phyloP scores from a whole-genome alignment of 169 alveolate genomes.

The Besnoitia besnoiti region DNA sequence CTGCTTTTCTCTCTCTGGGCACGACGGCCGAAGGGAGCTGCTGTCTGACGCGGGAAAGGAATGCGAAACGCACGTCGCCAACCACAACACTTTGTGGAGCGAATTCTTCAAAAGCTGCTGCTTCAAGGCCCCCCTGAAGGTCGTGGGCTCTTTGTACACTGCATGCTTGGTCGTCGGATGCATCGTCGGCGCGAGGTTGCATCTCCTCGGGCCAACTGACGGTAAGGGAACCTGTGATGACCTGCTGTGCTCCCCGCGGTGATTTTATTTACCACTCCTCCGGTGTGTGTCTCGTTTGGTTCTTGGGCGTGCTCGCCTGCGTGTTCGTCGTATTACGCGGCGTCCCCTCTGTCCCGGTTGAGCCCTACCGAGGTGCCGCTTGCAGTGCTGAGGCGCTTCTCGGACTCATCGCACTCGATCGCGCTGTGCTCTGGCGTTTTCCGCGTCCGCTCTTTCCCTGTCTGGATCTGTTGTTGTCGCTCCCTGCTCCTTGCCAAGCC shows the following conservation, averaged over 20 bases:
- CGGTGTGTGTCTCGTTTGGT: too few species aligned
- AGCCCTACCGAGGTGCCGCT: too few species aligned
- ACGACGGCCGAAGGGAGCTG: neutral
- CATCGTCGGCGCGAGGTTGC: neutral
- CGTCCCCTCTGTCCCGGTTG: too few species aligned
- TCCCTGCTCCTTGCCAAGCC: neutral
- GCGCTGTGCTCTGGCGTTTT: neutral
- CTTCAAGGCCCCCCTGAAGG: neutral
- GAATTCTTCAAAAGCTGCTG: neutral
- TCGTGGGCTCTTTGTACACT: conserved; percentile 12
- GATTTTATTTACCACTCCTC: neutral
- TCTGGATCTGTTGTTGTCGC: neutral
- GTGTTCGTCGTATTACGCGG: too few species aligned
- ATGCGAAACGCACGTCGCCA: neutral
- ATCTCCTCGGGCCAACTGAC: neutral
- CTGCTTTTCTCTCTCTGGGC: too few species aligned
- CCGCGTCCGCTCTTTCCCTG: neutral
- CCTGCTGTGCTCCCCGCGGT: too few species aligned
- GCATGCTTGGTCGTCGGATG: neutral
- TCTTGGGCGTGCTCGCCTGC: too few species aligned
- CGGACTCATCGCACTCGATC: too few species aligned
- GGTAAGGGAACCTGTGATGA: neutral
- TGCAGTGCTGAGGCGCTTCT: too few species aligned
- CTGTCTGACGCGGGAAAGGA: neutral
- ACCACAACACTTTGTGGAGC: neutral